A percentile compares a stretch with the other conserved stretches of the same genome.
phyloP scores from a whole-genome alignment of 2,329 filamentous ascomycete species.

The Fusarium beomiforme region DNA sequence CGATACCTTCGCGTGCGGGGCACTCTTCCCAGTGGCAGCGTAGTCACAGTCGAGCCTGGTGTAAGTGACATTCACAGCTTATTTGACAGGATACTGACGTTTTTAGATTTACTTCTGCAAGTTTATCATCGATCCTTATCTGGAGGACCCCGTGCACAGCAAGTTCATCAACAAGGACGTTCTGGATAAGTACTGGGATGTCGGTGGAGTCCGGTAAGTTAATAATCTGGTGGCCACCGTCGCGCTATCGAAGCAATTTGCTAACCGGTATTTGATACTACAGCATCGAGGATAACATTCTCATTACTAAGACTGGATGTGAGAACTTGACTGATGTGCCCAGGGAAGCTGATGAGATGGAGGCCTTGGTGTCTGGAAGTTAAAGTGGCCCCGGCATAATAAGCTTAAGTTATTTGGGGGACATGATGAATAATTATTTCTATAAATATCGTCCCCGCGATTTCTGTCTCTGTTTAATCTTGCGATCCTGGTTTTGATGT shows the following conservation, averaged over 20 bases:
- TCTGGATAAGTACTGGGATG: conserved; percentile 82
- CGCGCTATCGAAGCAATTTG: neutral
- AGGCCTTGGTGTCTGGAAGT: conserved; percentile 50
- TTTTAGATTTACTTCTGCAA: conserved; percentile 86
- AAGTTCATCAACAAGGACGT: conserved; percentile 81
- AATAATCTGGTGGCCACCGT: neutral
- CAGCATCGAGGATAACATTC: conserved; percentile 76
- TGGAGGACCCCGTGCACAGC: conserved; percentile 75
- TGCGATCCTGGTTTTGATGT: neutral
- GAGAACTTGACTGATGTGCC: conserved; percentile 78
- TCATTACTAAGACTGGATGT: conserved; percentile 74
- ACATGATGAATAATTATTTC: neutral
- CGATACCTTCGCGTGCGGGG: conserved; percentile 85
- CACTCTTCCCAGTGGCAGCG: conserved; percentile 77
- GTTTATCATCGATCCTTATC: conserved; percentile 85
- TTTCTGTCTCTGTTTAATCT: neutral
- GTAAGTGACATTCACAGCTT: conserved; percentile 56
- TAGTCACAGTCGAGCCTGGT: conserved; percentile 95
- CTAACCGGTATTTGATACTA: conserved; percentile 34
- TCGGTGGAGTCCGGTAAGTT: conserved; percentile 75
- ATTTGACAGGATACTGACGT: neutral
- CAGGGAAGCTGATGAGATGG: conserved; percentile 73
- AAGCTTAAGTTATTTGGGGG: neutral
- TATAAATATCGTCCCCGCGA: conserved; percentile 8
- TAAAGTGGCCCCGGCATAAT: conserved; percentile 3